These are phyloP conservation scores for Chamaecyparis obtusa DNA, from an alignment of 75 land plant species.

Conservation along the genomic window DNA sequence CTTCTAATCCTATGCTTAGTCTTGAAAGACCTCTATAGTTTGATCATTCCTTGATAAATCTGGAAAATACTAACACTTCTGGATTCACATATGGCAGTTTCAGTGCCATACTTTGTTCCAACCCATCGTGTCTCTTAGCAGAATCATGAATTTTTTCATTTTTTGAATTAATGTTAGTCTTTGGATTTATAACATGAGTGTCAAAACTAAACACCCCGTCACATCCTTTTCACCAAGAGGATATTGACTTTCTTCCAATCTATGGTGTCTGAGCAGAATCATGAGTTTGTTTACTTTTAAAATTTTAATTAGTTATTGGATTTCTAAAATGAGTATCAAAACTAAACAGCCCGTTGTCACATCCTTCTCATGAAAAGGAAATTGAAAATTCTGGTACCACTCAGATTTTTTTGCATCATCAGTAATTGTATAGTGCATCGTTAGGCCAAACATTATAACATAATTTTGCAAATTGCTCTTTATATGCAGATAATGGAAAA, in stretches of 20 bases:
- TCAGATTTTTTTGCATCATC: background rate
- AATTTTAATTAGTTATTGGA: background rate
- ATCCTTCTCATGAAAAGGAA: background rate
- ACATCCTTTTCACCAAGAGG: background rate
- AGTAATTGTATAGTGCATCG: background rate
- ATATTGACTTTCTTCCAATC: background rate
- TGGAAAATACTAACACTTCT: too few species aligned
- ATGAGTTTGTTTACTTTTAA: background rate
- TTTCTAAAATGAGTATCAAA: too few species aligned
- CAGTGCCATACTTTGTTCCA: background rate
- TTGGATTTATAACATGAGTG: background rate
- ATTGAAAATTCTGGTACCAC: background rate
- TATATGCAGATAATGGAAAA: constrained; percentile 23
- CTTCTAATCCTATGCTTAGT: too few species aligned
- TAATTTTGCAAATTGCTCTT: background rate
- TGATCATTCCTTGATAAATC: too few species aligned
- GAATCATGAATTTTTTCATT: background rate
- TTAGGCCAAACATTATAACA: background rate
- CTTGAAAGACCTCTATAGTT: too few species aligned
- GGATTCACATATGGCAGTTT: background rate
- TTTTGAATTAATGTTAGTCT: background rate
- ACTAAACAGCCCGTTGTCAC: background rate
- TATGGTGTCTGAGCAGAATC: background rate
- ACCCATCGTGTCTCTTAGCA: background rate
- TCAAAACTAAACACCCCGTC: background rate